Percentiles rank a stretch among this genome's conserved stretches.
These are phyloP conservation scores for Cylindrodendrum hubeiense DNA, from an alignment of 2,329 filamentous ascomycete species.

Conservation along the genomic window DNA sequence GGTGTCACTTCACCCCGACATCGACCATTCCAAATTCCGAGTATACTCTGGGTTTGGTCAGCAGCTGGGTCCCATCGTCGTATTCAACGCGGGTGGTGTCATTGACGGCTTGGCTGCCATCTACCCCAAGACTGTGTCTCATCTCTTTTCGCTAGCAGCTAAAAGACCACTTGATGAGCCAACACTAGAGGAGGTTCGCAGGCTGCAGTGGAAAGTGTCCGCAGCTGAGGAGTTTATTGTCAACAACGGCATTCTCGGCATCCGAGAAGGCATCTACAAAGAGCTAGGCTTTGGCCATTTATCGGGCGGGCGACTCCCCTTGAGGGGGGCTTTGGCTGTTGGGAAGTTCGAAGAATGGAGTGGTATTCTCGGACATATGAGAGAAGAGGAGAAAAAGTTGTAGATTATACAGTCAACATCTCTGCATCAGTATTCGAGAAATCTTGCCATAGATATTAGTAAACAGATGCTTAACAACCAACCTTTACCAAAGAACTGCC, in stretches of 20 bases:
- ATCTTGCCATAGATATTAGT: not conserved
- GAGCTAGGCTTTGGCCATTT: constrained; percentile 69
- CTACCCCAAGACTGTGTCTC: constrained; percentile 72
- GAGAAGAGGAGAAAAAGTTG: constrained; percentile 29
- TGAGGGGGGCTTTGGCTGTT: constrained; percentile 67
- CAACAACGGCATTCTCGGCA: constrained; percentile 71
- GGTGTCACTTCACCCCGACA: constrained; percentile 67
- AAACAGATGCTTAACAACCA: too few species aligned
- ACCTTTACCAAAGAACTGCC: too few species aligned
- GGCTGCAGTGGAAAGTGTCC: constrained; percentile 72
- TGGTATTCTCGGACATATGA: constrained; percentile 27
- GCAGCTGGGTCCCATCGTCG: constrained; percentile 73
- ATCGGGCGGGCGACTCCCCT: constrained; percentile 70
- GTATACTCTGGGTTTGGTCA: constrained; percentile 75
- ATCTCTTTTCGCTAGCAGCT: constrained; percentile 63
- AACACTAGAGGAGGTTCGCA: constrained; percentile 63
- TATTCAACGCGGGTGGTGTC: constrained; percentile 73
- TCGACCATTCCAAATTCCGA: constrained; percentile 69
- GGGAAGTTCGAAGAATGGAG: constrained; percentile 39
- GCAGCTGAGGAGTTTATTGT: constrained; percentile 73
- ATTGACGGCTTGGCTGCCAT: constrained; percentile 76
- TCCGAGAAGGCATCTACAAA: constrained; percentile 71
- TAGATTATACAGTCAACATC: not conserved
- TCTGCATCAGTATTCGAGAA: not conserved
- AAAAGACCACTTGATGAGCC: constrained; percentile 53